Evolutionary conservation across 1,284 basidiomycete genomes (phyloP), one percentile per base, ranked within the genome.

Genomic region (Athelia psychrophila): DNA sequence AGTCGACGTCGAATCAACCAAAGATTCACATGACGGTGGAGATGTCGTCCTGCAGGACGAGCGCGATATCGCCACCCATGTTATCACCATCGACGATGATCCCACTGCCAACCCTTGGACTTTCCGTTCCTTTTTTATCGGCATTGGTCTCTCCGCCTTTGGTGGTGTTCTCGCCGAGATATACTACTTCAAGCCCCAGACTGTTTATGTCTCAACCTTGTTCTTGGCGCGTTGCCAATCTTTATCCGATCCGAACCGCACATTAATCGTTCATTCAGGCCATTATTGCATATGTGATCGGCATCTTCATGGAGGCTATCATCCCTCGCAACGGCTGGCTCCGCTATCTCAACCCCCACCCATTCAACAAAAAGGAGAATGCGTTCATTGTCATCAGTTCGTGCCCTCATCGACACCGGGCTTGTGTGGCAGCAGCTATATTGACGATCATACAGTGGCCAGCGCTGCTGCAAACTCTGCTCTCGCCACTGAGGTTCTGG

Each of bases 121-220:
- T n/a, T n/a, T n/a, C n/a, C n/a, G n/a, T n/a, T n/a, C n/a, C n/a
- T n/a, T n/a, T n/a, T n/a, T n/a, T n/a, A n/a, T n/a, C n/a, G n/a
- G n/a, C n/a, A n/a, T n/a, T n/a, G n/a, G n/a, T n/a, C n/a, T n/a
- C n/a, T n/a, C n/a, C n/a, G n/a, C n/a, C n/a, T n/a, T n/a, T n/a
- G n/a, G n/a, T n/a, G n/a, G n/a, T n/a, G n/a, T n/a, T n/a, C n/a
- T 81, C 42, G 74, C 79, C 2, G 74, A 83, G 47, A 83, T 84
- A 25, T 83, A 83, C 58, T 85, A 83, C 51, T 85, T 85, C 65
- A 83, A 83, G 70, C 80, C 81, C 71, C 78, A 81, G 76, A 75
- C 71, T 50, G 78, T 71, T 62, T 69, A 60, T 57, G 83, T 73
- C 51, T 86, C 71, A 1, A 67, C 67, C 45, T 72, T 69, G 58